Evolutionary conservation across 2,329 filamentous ascomycete genomes (phyloP).

Genomic region (Penicillium fuscoglaucum): DNA sequence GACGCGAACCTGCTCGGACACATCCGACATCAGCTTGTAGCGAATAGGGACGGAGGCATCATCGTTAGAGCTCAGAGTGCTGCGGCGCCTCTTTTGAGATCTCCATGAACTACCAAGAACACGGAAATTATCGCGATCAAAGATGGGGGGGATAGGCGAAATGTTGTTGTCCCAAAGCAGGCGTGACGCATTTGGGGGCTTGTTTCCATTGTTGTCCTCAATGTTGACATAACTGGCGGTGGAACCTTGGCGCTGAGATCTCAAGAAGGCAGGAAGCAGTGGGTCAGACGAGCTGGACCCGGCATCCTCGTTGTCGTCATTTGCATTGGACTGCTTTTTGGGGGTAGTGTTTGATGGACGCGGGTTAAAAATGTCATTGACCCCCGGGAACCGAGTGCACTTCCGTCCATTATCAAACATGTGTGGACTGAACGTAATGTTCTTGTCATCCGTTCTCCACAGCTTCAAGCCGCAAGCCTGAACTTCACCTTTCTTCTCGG

Average conservation of each 20-base stretch:
- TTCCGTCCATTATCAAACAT: neutral
- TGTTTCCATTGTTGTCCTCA: neutral
- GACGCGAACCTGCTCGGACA: slow-evolving; percentile 11
- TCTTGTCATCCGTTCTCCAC: neutral
- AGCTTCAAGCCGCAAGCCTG: neutral
- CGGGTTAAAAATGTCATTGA: neutral
- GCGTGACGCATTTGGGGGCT: accelerated
- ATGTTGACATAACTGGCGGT: neutral
- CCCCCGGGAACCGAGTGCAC: neutral
- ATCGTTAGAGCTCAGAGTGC: neutral
- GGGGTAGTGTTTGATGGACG: neutral
- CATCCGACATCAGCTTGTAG: slow-evolving; percentile 22
- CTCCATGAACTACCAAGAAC: neutral
- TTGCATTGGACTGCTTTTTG: neutral
- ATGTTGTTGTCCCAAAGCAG: accelerated
- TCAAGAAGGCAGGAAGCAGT: neutral
- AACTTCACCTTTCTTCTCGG: neutral
- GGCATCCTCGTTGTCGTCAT: neutral
- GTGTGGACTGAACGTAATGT: neutral
- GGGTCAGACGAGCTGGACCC: neutral
- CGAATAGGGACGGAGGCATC: neutral
- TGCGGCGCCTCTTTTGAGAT: neutral
- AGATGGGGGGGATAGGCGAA: no score
- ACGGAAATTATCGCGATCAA: no score
- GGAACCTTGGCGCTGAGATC: neutral